Base-by-base conservation (phyloP, 2,329 filamentous ascomycete species). In the Fusarium pseudoanthophilum region DNA sequence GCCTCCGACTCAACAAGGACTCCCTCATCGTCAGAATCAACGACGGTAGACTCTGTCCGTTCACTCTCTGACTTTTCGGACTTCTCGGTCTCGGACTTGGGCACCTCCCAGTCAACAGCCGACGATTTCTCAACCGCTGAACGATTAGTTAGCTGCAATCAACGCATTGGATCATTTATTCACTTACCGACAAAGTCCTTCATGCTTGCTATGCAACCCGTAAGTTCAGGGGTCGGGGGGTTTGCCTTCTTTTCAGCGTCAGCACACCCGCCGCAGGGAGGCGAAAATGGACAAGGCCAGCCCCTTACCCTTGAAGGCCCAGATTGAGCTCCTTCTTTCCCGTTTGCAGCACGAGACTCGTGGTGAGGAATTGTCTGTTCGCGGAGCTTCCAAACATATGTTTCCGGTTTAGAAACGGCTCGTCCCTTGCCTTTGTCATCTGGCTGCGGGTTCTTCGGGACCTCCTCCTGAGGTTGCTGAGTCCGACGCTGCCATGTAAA, bases 401-500 rank as follows among this genome's bases (percentile, higher is more conserved):
- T 37, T 37, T 9, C 9, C 36, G 36, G 36, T 5, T 37, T 18
- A 37, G 36, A 34, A n/a, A 24, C n/a, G 11, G 24, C 30, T 24
- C 16, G 48, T 51, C 30, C n/a, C 16, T 34, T 51, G 5, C 30
- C 48, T 34, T 24, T 34, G 4, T 34, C 16, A 20, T 34, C 21
- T 7, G 16, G 20, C 11, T 24, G 21, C 7, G 6, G 11, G n/a
- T 14, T 24, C 11, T 51, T 24, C 9, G 4, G 18, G n/a, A 10
- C 4, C n/a, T 18, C 11, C 5, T 5, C 26, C n/a, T 32, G 28
- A 49, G 11, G 15, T 15, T 32, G 21, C 18, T 49, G 21, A n/a
- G 15, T 32, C 30, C 7, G 21, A 49, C 4, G 15, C 0, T 49
- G 21, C 5, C 18, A 2, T 5, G 15, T 2, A 13, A 13, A 10